Evolutionary conservation across 2,329 filamentous ascomycete species (phyloP).

Genomic region (Diplodia corticola): DNA sequence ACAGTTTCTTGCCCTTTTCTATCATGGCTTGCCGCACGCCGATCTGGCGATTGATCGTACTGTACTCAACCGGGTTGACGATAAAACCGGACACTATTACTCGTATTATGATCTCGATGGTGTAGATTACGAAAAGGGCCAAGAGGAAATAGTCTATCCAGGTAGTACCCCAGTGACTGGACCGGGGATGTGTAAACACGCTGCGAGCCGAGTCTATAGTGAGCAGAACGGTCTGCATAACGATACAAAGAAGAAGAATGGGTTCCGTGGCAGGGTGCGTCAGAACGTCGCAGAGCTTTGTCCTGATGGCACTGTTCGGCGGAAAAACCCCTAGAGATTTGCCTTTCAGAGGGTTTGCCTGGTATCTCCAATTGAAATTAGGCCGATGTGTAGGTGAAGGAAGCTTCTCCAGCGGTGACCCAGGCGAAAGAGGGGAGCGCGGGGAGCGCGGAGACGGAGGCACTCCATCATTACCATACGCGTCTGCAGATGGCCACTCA

Average conservation of each 20-base stretch:
- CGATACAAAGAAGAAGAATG: constrained; percentile 79
- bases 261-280: constrained; percentile 88
- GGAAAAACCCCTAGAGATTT: constrained; percentile 83
- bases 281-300: constrained; percentile 76
- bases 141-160: constrained; percentile 80
- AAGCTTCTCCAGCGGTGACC: constrained; percentile 41
- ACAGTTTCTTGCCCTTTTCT: constrained; percentile 75
- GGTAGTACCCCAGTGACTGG: constrained; percentile 64
- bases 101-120: constrained; percentile 76
- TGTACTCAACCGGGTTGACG: constrained; percentile 87
- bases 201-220: constrained; percentile 76
- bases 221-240: constrained; percentile 84
- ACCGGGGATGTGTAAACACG: constrained; percentile 64
- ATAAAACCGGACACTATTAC: constrained; percentile 93
- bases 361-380: constrained; percentile 39
- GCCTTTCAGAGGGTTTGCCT: constrained; percentile 77
- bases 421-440: constrained; percentile 27
- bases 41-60: constrained; percentile 77
- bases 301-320: constrained; percentile 72
- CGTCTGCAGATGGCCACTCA: neutral
- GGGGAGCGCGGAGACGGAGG: constrained; percentile 14
- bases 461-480: constrained; percentile 42
- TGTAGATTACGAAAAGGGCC: constrained; percentile 84
- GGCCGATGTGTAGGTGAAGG: constrained; percentile 34
- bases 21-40: constrained; percentile 72